Conservation (phyloP, 225 moss, liverwort and hornwort species). For the Pseudoscleropodium purum region DNA sequence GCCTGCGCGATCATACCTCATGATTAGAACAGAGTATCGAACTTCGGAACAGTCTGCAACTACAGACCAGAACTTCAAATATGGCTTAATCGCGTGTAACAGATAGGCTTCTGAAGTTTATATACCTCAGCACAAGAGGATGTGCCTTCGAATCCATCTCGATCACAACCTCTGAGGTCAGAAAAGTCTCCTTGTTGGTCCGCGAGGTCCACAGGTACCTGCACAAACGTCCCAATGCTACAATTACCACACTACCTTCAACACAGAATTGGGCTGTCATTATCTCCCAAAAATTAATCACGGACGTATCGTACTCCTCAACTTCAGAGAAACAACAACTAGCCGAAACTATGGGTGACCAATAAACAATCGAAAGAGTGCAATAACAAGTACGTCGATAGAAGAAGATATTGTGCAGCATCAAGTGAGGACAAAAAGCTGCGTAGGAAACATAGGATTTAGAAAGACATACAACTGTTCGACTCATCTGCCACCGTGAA, state of each 20-base stretch:
- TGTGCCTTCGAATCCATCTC: constrained; percentile 56
- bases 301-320: background rate
- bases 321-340: background rate
- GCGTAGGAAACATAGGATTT: background rate
- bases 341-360: background rate
- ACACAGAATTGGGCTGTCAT: background rate
- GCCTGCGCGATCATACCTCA: constrained; percentile 7
- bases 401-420: background rate
- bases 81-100: background rate
- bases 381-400: background rate
- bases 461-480: constrained; percentile 59
- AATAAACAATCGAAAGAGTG: background rate
- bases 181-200: constrained; percentile 61
- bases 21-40: background rate
- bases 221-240: background rate
- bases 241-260: background rate
- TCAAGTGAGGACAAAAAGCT: background rate
- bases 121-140: constrained; percentile 63
- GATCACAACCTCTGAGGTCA: constrained; percentile 46
- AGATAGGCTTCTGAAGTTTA: background rate
- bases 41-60: background rate
- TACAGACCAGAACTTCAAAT: background rate
- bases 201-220: constrained; percentile 82
- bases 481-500: constrained; percentile 97
- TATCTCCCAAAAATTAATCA: background rate